Conservation (phyloP, 2,329 filamentous ascomycete species). For the Aspergillus novoparasiticus region DNA sequence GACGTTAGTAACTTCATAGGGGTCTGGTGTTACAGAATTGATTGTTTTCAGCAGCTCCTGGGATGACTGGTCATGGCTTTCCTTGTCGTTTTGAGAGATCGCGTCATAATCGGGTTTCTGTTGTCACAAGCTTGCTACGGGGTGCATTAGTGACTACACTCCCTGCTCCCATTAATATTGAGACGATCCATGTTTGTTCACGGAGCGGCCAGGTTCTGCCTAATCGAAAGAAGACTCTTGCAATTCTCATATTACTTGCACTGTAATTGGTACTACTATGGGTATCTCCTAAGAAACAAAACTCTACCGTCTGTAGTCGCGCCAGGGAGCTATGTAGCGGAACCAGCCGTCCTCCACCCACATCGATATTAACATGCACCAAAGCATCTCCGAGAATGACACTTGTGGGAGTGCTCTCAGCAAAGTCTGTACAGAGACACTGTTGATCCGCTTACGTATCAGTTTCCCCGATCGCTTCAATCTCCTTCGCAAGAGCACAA, state of each 20-base stretch:
- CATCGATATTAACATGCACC: background rate
- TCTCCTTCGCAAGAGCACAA: slow-evolving; percentile 39
- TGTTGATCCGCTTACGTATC: slow-evolving; percentile 8
- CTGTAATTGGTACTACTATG: slow-evolving; percentile 24
- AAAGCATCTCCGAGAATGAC: background rate
- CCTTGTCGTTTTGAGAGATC: background rate
- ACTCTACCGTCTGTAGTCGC: slow-evolving; percentile 14
- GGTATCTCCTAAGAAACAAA: slow-evolving; percentile 31
- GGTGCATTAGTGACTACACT: slow-evolving; percentile 9
- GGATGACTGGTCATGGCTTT: slow-evolving; percentile 10
- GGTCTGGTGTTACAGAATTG: background rate
- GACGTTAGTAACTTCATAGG: background rate
- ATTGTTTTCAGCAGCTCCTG: slow-evolving; percentile 6
- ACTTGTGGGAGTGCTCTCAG: background rate
- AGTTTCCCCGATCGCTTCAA: slow-evolving; percentile 34
- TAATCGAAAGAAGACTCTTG: slow-evolving; percentile 7
- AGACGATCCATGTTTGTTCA: slow-evolving; percentile 6
- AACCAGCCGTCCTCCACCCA: slow-evolving; percentile 9
- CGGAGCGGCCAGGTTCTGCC: slow-evolving; percentile 8
- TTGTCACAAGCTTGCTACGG: slow-evolving; percentile 8
- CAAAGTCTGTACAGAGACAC: background rate
- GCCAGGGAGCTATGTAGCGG: slow-evolving; percentile 9
- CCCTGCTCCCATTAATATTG: slow-evolving; percentile 10
- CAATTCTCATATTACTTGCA: slow-evolving; percentile 4
- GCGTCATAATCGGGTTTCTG: slow-evolving; percentile 1